Evolutionary conservation across 1,284 basidiomycete species (phyloP).

Genomic region (Ceratobasidium theobromae): DNA sequence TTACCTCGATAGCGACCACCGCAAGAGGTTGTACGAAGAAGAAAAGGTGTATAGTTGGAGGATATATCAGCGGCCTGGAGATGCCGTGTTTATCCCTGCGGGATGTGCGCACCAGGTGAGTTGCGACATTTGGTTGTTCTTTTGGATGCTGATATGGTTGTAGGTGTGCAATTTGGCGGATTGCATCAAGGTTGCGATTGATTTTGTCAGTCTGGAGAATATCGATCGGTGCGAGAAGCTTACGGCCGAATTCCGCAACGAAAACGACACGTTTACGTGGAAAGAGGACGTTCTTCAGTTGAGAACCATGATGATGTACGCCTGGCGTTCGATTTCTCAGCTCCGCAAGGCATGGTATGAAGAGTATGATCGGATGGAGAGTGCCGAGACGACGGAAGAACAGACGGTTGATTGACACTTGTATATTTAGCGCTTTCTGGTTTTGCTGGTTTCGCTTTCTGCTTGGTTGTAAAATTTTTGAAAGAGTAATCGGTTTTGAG

Average conservation of each 20-base stretch:
- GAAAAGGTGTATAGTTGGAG: slow-evolving; percentile 76
- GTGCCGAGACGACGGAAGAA: no score
- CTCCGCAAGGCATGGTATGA: no score
- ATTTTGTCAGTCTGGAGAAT: slow-evolving; percentile 94
- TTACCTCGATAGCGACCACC: slow-evolving; percentile 73
- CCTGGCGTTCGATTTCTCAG: slow-evolving; percentile 83
- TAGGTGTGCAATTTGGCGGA: slow-evolving; percentile 84
- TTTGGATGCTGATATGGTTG: slow-evolving; percentile 3
- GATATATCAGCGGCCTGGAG: slow-evolving; percentile 87
- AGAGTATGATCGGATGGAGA: no score
- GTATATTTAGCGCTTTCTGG: no score
- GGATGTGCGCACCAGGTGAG: slow-evolving; percentile 92
- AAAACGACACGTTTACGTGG: slow-evolving; percentile 85
- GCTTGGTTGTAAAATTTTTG: no score
- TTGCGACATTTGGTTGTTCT: slow-evolving; percentile 26
- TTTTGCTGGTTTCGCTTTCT: no score
- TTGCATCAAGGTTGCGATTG: slow-evolving; percentile 94
- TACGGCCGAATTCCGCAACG: slow-evolving; percentile 83
- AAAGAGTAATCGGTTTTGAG: no score
- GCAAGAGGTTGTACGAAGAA: slow-evolving; percentile 66
- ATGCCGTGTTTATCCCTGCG: slow-evolving; percentile 94
- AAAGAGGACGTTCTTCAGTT: slow-evolving; percentile 93
- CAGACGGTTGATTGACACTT: no score
- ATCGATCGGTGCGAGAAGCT: slow-evolving; percentile 80
- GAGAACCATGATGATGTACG: slow-evolving; percentile 91